Evolutionary conservation across 2,329 filamentous ascomycete genomes (phyloP).

Genomic region (Blumeriella jaapii): DNA sequence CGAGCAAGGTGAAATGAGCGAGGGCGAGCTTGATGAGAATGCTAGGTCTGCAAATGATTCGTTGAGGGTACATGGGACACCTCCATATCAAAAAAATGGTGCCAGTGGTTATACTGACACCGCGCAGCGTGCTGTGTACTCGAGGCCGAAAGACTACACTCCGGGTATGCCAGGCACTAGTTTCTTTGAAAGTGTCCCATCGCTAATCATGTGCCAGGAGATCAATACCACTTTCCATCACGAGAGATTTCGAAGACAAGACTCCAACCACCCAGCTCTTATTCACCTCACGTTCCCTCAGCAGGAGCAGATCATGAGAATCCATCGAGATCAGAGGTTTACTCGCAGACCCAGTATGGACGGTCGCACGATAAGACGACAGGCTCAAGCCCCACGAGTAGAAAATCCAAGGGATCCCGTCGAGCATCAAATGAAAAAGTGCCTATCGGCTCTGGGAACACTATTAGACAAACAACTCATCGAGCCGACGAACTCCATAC

Average conservation of each 20-base stretch:
- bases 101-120: constrained; percentile 16
- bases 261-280: constrained; percentile 19
- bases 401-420: too few species aligned
- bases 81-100: constrained; percentile 25
- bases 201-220: constrained; percentile 12
- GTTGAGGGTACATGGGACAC: constrained; percentile 10
- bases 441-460: too few species aligned
- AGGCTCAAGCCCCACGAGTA: too few species aligned
- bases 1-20: constrained; percentile 71
- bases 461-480: too few species aligned
- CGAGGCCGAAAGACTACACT: constrained; percentile 13
- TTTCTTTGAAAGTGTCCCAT: not conserved
- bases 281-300: constrained; percentile 21
- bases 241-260: constrained; percentile 11
- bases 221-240: constrained; percentile 13
- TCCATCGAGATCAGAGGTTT: constrained; percentile 8
- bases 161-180: constrained; percentile 12
- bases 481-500: too few species aligned
- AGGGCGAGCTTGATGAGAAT: constrained; percentile 49
- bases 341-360: constrained; percentile 7
- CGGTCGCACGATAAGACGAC: constrained; percentile 10
- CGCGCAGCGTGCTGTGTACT: constrained; percentile 17
- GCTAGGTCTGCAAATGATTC: constrained; percentile 8
- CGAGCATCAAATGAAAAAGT: too few species aligned
- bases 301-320: constrained; percentile 8